These are phyloP conservation scores for Hydnomerulius pinastri DNA, from an alignment of 768 basidiomycete genomes.

Conservation along the genomic window DNA sequence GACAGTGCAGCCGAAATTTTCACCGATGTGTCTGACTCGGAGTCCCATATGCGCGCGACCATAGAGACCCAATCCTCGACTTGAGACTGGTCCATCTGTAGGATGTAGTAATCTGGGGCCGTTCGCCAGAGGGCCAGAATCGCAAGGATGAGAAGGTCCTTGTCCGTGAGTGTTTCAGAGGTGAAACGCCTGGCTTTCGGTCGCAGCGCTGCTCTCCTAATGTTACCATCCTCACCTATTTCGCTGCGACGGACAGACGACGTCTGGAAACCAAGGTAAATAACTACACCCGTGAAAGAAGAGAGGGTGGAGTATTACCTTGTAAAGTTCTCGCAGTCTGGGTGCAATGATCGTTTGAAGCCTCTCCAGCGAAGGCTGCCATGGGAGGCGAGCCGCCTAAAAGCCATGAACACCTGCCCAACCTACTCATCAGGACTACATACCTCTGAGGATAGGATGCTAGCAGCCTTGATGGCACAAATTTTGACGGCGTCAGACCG, in stretches of 20 bases:
- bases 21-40: constrained; percentile 61
- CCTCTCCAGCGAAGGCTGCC: constrained; percentile 54
- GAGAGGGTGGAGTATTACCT: constrained; percentile 40
- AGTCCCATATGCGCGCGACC: constrained; percentile 58
- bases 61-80: constrained; percentile 49
- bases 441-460: constrained; percentile 71
- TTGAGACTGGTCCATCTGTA: constrained; percentile 42
- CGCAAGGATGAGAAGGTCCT: constrained; percentile 68
- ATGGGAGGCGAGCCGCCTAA: constrained; percentile 55
- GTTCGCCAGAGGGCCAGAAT: constrained; percentile 72
- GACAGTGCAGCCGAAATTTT: constrained; percentile 61
- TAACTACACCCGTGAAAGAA: constrained; percentile 2
- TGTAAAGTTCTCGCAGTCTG: constrained; percentile 58
- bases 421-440: constrained; percentile 8
- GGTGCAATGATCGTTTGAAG: constrained; percentile 46
- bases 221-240: constrained; percentile 55
- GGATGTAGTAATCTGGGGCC: constrained; percentile 54
- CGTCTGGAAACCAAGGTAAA: constrained; percentile 37
- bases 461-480: constrained; percentile 70
- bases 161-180: constrained; percentile 62
- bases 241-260: constrained; percentile 59
- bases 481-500: constrained; percentile 82
- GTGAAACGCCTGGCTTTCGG: constrained; percentile 64
- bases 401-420: constrained; percentile 9
- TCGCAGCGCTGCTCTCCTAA: constrained; percentile 52